These are phyloP conservation scores for Allomyces macrogynus DNA, from an alignment of 192 early-diverging fungal genomes.

Conservation along the genomic window DNA sequence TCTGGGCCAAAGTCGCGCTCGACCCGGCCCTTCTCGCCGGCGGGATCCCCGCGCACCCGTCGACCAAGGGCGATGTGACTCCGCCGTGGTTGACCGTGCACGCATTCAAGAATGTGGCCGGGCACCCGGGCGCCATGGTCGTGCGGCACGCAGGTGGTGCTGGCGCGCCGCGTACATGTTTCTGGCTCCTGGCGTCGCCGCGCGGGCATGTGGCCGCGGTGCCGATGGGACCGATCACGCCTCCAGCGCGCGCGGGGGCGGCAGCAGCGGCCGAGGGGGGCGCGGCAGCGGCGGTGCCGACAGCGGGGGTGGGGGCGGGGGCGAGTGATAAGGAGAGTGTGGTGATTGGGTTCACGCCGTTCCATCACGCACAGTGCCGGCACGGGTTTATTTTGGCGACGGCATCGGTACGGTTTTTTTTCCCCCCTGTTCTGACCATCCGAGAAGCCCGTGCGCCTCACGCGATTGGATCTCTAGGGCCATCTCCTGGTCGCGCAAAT, in stretches of 20 bases:
- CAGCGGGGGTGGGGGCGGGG: conserved; percentile 29
- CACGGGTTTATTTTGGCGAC: conserved; percentile 38
- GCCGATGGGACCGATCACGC: background rate
- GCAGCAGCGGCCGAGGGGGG: background rate
- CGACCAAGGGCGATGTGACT: background rate
- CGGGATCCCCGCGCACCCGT: too few species aligned
- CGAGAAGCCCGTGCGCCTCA: background rate
- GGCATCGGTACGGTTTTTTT: conserved; percentile 4
- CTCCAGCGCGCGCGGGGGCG: background rate
- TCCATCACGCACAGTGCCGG: conserved; percentile 58
- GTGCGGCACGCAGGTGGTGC: background rate
- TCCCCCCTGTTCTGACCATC: background rate
- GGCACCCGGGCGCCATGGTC: background rate
- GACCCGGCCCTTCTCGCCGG: too few species aligned
- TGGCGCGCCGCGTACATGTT: background rate
- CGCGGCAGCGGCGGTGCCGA: background rate
- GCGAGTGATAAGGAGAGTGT: conserved; percentile 48
- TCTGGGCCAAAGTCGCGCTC: too few species aligned
- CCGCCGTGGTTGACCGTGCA: background rate
- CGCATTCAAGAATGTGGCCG: background rate
- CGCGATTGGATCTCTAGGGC: conserved; percentile 20
- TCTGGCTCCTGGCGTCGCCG: background rate
- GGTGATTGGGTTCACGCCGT: conserved; percentile 44
- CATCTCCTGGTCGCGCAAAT: conserved; percentile 40
- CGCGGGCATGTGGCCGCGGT: background rate